Evolutionary conservation across 2,329 filamentous ascomycete genomes (phyloP).

Genomic region (Xylaria hypoxylon): DNA sequence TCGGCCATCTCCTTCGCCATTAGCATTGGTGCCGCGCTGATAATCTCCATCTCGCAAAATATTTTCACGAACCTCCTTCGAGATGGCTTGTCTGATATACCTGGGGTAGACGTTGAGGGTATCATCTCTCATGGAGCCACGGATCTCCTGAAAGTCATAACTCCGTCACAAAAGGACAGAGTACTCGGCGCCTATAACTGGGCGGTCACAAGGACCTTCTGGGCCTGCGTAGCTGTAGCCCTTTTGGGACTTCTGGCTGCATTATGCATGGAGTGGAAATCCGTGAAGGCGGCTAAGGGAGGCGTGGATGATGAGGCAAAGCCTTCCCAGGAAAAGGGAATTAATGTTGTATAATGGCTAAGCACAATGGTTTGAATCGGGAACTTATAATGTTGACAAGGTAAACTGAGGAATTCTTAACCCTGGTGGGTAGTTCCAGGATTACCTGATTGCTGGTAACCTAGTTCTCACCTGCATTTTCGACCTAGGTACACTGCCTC

Average conservation of each 20-base stretch:
- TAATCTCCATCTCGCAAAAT: constrained; percentile 33
- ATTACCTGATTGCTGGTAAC: too few relatives aligned
- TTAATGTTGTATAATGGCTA: neutral
- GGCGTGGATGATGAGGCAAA: neutral
- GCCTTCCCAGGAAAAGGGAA: neutral
- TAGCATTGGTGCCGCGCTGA: constrained; percentile 30
- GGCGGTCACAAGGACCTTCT: constrained; percentile 31
- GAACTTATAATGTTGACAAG: neutral
- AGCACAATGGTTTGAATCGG: neutral
- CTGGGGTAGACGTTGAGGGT: constrained; percentile 14
- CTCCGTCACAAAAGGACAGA: constrained; percentile 9
- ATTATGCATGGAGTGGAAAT: constrained; percentile 32
- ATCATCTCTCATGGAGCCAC: constrained; percentile 25
- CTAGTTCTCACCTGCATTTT: too few relatives aligned
- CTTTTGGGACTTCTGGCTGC: constrained; percentile 21
- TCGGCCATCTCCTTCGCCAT: constrained; percentile 29
- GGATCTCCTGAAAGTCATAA: constrained; percentile 17
- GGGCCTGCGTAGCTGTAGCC: constrained; percentile 24
- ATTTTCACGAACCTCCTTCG: constrained; percentile 32
- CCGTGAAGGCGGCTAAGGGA: constrained; percentile 11
- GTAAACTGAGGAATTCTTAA: too few relatives aligned
- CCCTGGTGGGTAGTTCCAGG: too few relatives aligned
- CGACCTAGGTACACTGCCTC: too few relatives aligned
- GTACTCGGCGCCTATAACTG: constrained; percentile 25
- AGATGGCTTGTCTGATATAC: constrained; percentile 10